Base-by-base conservation (phyloP, 2,329 filamentous ascomycete species). In the Leptographium galeiforme region DNA sequence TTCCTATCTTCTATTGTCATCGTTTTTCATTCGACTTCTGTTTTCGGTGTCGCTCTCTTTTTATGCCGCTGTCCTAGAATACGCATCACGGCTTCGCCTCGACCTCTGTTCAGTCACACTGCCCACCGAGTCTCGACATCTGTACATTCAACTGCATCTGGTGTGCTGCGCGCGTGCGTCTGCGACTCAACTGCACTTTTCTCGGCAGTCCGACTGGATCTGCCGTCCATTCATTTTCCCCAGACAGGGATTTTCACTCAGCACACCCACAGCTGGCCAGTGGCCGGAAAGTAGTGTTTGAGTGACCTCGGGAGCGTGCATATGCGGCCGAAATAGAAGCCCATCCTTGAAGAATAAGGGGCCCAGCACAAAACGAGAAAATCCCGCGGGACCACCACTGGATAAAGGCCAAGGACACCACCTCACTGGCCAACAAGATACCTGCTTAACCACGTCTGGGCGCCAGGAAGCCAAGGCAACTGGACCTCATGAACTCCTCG, bases 401-500 rank as follows among this genome's bases (percentile, higher is more conserved):
- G 43, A 25, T 25, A 25, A 25, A 25, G 25, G 5, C 25, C 25
- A 25, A 25, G 25, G 44, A n/a, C 4, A 11, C 14, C 7, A 18
- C 8, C 16, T 34, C 18, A 34, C 16, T 19, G 32, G n/a, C 32
- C 25, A 41, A 19, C 19, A 48, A 14, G 53, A 32, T 53, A 49
- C n/a, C 8, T 16, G 30, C 36, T 36, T 47, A 38, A 30, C 30
- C 39, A n/a, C 19, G 39, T 41, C 46, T 25, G 30, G 43, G 56
- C 56, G 55, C 54, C 54, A 49, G 58, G 60, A 62, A 58, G 53
- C 41, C 36, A 59, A 57, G 53, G 60, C 30, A 14, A 33, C 25
- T 14, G 13, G 44, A 19, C 25, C 63, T 73, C 72, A 80, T 79
- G 77, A 79, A 71, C 73, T 71, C 68, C 65, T 62, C 64, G 62